These are phyloP conservation scores for Phanerochaete sordida DNA, from an alignment of 768 basidiomycete genomes.

Conservation along the genomic window DNA sequence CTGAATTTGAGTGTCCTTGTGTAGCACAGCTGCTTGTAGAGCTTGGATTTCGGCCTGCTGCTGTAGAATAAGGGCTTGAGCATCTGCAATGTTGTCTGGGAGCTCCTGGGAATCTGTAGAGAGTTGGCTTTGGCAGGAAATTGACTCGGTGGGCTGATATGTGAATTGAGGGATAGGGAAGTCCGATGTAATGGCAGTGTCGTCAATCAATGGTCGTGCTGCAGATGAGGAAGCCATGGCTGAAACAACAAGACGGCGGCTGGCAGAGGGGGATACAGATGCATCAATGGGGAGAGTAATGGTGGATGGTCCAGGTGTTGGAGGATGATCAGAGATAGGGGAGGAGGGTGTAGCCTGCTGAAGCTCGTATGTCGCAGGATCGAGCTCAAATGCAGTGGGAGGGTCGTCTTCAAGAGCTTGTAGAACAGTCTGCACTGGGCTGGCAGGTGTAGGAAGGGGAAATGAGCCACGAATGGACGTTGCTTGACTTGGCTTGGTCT, in stretches of 20 bases:
- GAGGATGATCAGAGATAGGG: background rate
- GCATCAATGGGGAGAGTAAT: background rate
- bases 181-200: no score
- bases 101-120: background rate
- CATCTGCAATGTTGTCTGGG: background rate
- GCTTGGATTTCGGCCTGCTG: background rate
- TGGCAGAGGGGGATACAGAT: background rate
- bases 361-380: background rate
- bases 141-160: background rate
- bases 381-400: background rate
- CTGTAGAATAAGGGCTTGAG: background rate
- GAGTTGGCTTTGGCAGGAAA: background rate
- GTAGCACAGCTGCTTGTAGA: background rate
- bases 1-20: background rate
- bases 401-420: background rate
- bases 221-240: no score
- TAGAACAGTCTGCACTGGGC: constrained; percentile 4
- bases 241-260: no score
- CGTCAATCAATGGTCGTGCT: no score
- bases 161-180: background rate
- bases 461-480: constrained; percentile 8
- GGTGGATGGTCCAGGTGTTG: background rate
- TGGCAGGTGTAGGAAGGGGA: background rate
- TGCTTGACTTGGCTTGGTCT: constrained; percentile 18
- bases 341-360: background rate